These are phyloP conservation scores for Pneumocystis carinii DNA, from an alignment of 1,139 yeast species.

Conservation along the genomic window DNA sequence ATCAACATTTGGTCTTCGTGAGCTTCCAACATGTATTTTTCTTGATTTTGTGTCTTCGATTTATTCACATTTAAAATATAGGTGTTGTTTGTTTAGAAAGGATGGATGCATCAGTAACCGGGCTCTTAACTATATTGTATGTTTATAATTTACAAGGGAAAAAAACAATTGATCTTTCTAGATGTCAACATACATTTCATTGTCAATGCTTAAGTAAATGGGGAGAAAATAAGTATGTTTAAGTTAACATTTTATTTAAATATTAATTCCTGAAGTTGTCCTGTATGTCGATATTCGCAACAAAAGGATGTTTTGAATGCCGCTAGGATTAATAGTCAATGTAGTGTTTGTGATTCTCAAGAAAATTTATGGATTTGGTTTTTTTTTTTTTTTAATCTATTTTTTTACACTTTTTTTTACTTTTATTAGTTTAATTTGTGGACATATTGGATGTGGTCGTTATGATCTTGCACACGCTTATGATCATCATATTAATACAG, in stretches of 20 bases:
- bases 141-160: not conserved
- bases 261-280: conserved; percentile 33
- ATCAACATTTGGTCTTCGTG: conserved; percentile 30
- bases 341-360: conserved; percentile 41
- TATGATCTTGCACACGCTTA: conserved; percentile 80
- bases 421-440: conserved; percentile 52
- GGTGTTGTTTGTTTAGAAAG: conserved; percentile 77
- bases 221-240: conserved; percentile 41
- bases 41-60: not conserved
- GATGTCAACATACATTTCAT: conserved; percentile 84
- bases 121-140: conserved; percentile 60
- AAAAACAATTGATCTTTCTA: not conserved
- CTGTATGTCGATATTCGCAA: conserved; percentile 69
- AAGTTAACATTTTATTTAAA: not conserved
- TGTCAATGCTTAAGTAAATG: conserved; percentile 79
- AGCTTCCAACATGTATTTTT: conserved; percentile 57
- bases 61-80: not conserved
- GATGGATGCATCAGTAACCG: conserved; percentile 71
- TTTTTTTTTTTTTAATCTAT: not conserved
- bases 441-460: conserved; percentile 79
- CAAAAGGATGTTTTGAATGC: conserved; percentile 20
- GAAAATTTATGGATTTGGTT: conserved; percentile 65
- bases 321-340: conserved; percentile 19
- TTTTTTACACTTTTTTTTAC: not conserved
- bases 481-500: conserved; percentile 59